A percentile compares a stretch with the other conserved stretches of the same genome.
These are phyloP conservation scores for Sclerotinia subarctica DNA, from an alignment of 2,329 filamentous ascomycete species.

Conservation along the genomic window DNA sequence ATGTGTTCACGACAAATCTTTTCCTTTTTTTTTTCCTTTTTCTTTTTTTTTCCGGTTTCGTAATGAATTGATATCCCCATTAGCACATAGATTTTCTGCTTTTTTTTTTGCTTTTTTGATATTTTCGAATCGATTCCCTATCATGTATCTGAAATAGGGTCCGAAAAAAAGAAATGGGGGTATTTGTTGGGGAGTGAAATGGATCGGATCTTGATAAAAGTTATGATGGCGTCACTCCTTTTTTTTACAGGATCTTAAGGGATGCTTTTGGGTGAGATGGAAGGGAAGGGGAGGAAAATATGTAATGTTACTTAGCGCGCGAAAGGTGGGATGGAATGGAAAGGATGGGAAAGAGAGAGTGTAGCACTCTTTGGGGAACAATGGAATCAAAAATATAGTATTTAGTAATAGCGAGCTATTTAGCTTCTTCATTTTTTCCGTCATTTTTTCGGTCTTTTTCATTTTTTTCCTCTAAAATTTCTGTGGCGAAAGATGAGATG, in stretches of 20 bases:
- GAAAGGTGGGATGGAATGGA: neutral
- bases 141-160: slow-evolving; percentile 6
- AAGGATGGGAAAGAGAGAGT: neutral
- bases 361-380: neutral
- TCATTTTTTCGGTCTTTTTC: neutral
- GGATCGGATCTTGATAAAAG: slow-evolving; percentile 5
- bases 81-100: slow-evolving; percentile 30
- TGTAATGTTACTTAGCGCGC: slow-evolving; percentile 10
- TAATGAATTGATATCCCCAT: slow-evolving; percentile 28
- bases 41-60: slow-evolving; percentile 15
- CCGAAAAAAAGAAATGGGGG: slow-evolving; percentile 10
- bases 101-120: slow-evolving; percentile 11
- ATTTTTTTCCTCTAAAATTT: neutral
- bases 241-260: neutral
- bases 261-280: neutral
- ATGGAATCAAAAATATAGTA: neutral
- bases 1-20: neutral
- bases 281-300: neutral
- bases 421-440: neutral
- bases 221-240: slow-evolving; percentile 24
- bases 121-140: slow-evolving; percentile 5
- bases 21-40: neutral
- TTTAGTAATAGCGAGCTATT: neutral
- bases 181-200: slow-evolving; percentile 5
- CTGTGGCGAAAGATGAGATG: neutral